These are phyloP conservation scores for Ampelocalamus luodianensis DNA, from an alignment of 176 grass and related monocot genomes.

Conservation along the genomic window DNA sequence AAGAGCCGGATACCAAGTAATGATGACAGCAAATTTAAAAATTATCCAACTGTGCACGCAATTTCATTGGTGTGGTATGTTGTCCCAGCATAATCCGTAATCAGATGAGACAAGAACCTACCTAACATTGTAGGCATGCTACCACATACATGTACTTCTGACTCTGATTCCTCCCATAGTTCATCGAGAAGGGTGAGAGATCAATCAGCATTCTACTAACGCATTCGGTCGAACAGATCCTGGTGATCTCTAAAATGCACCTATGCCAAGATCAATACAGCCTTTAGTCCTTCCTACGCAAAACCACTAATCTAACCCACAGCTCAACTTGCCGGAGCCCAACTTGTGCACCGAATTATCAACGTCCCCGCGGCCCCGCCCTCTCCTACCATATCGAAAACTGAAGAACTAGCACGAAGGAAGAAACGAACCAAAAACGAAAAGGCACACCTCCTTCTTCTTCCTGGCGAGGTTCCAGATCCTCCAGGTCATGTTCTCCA, in stretches of 20 bases:
- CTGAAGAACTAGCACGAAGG: conserved; percentile 23
- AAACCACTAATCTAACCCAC: conserved; percentile 13
- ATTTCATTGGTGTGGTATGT: not conserved
- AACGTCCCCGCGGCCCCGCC: not conserved
- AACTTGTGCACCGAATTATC: not conserved
- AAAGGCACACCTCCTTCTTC: conserved; percentile 89
- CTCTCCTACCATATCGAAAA: not conserved
- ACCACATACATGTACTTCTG: conserved; percentile 7
- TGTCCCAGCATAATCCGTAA: not conserved
- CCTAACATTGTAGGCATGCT: not conserved
- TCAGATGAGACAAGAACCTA: conserved; percentile 28
- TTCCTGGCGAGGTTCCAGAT: conserved; percentile 99
- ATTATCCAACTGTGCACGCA: not conserved
- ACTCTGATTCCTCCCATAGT: not conserved
- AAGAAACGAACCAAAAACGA: conserved; percentile 46
- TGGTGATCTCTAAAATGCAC: conserved; percentile 9
- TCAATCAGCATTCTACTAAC: not conserved
- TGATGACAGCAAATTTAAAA: not conserved
- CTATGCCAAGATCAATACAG: conserved; percentile 33
- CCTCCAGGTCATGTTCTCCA: conserved; percentile 99
- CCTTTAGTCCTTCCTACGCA: not conserved
- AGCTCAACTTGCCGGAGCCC: not conserved
- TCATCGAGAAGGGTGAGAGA: not conserved
- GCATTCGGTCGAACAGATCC: conserved; percentile 25
- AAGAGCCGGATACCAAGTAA: not conserved